A percentile compares a stretch with the other conserved stretches of the same genome.
Conservation (phyloP, 108 stramenopile species). For the Fistulifera pelliculosa region DNA sequence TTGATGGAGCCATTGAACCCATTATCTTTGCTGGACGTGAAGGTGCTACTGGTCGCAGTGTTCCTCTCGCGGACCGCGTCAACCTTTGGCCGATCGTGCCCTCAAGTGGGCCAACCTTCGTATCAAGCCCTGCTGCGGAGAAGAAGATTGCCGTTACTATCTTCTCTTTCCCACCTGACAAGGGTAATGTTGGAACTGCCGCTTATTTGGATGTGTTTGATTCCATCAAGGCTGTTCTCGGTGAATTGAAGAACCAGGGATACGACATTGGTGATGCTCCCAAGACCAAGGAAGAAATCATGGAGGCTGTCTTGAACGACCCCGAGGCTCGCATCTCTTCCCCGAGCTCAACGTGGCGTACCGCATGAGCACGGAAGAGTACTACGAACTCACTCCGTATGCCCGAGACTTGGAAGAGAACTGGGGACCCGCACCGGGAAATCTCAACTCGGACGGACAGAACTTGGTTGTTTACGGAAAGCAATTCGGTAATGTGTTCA, state of each 20-base stretch:
- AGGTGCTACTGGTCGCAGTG: conserved; percentile 90
- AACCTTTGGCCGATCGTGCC: conserved; percentile 89
- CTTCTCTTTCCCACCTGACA: conserved; percentile 97
- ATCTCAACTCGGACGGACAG: conserved; percentile 94
- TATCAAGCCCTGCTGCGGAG: conserved; percentile 75
- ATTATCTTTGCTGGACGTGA: conserved; percentile 95
- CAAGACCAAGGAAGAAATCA: conserved; percentile 69
- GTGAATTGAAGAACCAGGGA: conserved; percentile 81
- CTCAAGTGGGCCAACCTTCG: conserved; percentile 85
- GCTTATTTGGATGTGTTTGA: conserved; percentile 97
- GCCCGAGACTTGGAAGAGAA: conserved; percentile 92
- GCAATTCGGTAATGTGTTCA: conserved; percentile 95
- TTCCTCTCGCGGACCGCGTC: conserved; percentile 92
- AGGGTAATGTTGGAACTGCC: conserved; percentile 96
- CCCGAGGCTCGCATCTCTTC: conserved; percentile 91
- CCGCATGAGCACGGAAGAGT: conserved; percentile 93
- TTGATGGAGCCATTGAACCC: conserved; percentile 96
- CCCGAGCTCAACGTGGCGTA: conserved; percentile 93
- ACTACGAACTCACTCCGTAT: conserved; percentile 90
- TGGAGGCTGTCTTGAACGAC: conserved; percentile 86
- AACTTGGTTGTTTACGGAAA: conserved; percentile 93
- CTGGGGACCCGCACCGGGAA: conserved; percentile 95
- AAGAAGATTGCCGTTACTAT: conserved; percentile 97
- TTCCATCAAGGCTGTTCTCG: conserved; percentile 89
- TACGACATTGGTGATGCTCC: conserved; percentile 90